Percentiles rank a stretch among this genome's conserved stretches.
These are phyloP conservation scores for Periconia digitata DNA, from an alignment of 2,329 filamentous ascomycete genomes.

Conservation along the genomic window DNA sequence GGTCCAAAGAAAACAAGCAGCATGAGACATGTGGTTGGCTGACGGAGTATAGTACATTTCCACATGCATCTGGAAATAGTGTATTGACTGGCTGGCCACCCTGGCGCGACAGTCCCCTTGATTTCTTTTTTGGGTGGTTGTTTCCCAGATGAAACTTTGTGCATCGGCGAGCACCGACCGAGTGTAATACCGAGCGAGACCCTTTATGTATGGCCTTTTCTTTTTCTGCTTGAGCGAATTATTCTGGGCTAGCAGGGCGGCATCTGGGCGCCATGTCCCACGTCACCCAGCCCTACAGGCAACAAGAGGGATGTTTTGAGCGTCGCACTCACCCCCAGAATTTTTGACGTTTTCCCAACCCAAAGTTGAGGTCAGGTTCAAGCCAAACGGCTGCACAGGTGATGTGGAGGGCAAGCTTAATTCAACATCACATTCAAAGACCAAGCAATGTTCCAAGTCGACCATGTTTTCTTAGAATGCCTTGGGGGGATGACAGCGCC, in stretches of 20 bases:
- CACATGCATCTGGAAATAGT: background rate
- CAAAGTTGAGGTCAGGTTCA: slow-evolving; percentile 8
- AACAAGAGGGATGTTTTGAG: background rate
- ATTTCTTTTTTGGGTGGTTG: background rate
- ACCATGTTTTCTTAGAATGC: background rate
- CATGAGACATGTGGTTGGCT: background rate
- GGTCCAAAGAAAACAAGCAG: background rate
- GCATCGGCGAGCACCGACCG: background rate
- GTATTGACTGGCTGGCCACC: background rate
- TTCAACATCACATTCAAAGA: slow-evolving; percentile 1
- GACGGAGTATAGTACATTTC: background rate
- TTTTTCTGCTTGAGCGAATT: too few relatives aligned
- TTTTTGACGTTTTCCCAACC: slow-evolving; percentile 3
- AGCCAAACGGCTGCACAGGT: slow-evolving; percentile 6
- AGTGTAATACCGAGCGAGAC: background rate
- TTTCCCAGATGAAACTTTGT: background rate
- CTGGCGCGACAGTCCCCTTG: background rate
- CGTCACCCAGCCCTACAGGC: background rate
- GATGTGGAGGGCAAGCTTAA: slow-evolving; percentile 1
- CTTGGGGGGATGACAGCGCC: background rate
- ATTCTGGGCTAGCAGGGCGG: background rate
- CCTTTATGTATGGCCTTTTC: too few relatives aligned
- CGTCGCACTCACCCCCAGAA: slow-evolving; percentile 1
- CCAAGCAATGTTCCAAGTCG: background rate
- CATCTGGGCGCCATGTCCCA: background rate